Base-by-base conservation (phyloP, 441 rosid genomes). In the Mallotus repandus region DNA sequence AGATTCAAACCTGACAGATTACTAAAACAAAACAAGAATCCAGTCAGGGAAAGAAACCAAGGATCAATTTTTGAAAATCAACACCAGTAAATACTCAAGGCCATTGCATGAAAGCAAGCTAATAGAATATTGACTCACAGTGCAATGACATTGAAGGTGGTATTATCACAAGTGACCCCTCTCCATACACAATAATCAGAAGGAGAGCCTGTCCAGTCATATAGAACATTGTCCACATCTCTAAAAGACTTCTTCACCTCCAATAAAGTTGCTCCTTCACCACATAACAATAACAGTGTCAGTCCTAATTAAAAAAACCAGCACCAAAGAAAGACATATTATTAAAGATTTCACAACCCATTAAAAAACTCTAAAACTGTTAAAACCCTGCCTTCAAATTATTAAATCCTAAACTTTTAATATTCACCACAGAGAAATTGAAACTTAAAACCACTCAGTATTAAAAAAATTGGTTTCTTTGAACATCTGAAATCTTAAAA, bases 201-300 rank as follows among this genome's bases (percentile, higher is more conserved):
- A 62, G 91, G 81, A 49, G 96, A 77, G n/a, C 77, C 84, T 21
- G 93, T 87, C 98, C 97, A 95, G 80, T 92, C 97, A 81, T 89
- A 91, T 1, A 92, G 86, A 81, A 89, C 87, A 81, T 95, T 91
- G 70, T 91, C 90, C 74, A 89, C 92, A 84, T 94, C 98, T 76
- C 86, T 86, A 80, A 94, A 94, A 22, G 96, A 89, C 82, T 89
- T 94, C 92, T 89, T 94, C 73, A 91, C 81, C 92, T 91, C 97
- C 93, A 94, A 77, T 62, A 94, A 80, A 19, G 90, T 85, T 53
- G 87, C 80, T 63, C 94, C 97, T 94, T 80, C 70, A 57, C 35
- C 55, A 66, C 1, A 81, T 56, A 63, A 4, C 54, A 73, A 74
- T 50, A 52, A 49, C 21, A 64, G 41, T 10, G 52, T 80, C 70